phyloP scores from a whole-genome alignment of 108 stramenopile species.

The Phaeodactylum tricornutum region DNA sequence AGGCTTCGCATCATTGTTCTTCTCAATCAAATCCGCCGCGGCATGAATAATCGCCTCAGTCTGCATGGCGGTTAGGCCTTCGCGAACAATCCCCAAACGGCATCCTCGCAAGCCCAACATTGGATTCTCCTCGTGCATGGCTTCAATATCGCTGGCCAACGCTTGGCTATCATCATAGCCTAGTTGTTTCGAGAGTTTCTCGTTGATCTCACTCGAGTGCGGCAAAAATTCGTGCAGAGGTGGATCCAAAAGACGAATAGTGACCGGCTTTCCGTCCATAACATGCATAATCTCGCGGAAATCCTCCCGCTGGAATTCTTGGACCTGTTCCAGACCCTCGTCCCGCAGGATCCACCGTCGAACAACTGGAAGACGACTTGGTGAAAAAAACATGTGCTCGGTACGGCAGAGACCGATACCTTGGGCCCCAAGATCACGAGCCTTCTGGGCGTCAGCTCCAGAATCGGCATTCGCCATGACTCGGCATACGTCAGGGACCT shows the following conservation, averaged over 20 bases:
- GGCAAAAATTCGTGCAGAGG: slow-evolving; percentile 85
- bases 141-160: slow-evolving; percentile 38
- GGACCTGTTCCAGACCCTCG: slow-evolving; percentile 42
- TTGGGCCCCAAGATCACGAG: slow-evolving; percentile 56
- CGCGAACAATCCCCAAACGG: slow-evolving; percentile 55
- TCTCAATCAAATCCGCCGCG: slow-evolving; percentile 45
- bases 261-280: slow-evolving; percentile 70
- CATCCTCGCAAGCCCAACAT: slow-evolving; percentile 81
- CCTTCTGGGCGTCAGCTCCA: slow-evolving; percentile 64
- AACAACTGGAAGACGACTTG: slow-evolving; percentile 60
- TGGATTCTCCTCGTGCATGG: slow-evolving; percentile 70
- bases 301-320: slow-evolving; percentile 56
- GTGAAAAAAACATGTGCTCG: slow-evolving; percentile 84
- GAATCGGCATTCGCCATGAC: slow-evolving; percentile 79
- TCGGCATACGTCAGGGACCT: slow-evolving; percentile 44
- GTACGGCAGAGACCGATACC: slow-evolving; percentile 81
- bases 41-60: slow-evolving; percentile 62
- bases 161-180: slow-evolving; percentile 37
- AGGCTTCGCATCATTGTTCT: slow-evolving; percentile 26
- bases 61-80: slow-evolving; percentile 66
- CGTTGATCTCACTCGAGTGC: slow-evolving; percentile 32
- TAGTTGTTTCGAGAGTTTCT: slow-evolving; percentile 35
- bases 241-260: slow-evolving; percentile 75
- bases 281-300: slow-evolving; percentile 52
- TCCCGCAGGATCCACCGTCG: slow-evolving; percentile 72